Evolutionary conservation across 139 green algal species (phyloP).

Genomic region (Chloropicon primus): DNA sequence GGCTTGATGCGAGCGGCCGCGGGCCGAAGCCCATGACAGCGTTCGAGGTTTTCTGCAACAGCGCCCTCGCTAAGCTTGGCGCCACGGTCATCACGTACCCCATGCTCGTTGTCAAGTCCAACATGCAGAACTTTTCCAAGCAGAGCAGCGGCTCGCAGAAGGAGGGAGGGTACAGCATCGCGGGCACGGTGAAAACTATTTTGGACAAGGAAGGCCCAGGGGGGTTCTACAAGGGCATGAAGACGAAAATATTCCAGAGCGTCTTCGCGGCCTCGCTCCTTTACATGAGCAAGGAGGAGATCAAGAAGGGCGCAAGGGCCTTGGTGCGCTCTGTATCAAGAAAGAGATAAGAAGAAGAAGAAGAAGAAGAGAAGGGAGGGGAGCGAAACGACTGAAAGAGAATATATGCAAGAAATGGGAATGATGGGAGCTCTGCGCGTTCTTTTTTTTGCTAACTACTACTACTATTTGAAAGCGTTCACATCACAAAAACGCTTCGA

Average conservation of each 20-base stretch:
- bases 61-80: constrained; percentile 74
- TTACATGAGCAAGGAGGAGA: constrained; percentile 69
- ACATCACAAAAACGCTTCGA: too few species aligned
- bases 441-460: too few species aligned
- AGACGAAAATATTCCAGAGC: constrained; percentile 70
- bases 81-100: constrained; percentile 89
- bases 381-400: too few species aligned
- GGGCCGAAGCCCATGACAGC: constrained; percentile 11
- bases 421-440: too few species aligned
- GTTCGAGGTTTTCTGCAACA: constrained; percentile 70
- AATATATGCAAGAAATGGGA: too few species aligned
- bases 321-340: too few species aligned
- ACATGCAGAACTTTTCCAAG: constrained; percentile 35
- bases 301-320: constrained; percentile 12
- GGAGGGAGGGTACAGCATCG: not conserved
- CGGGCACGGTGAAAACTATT: not conserved
- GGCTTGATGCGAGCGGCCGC: not conserved
- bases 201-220: constrained; percentile 19
- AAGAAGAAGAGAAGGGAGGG: not conserved
- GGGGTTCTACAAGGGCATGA: constrained; percentile 60
- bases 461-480: too few species aligned
- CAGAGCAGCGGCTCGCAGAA: not conserved
- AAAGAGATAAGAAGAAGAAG: not conserved
- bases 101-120: constrained; percentile 77
- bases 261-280: constrained; percentile 69